These are phyloP conservation scores for Pelargonium fulgidum DNA, from an alignment of 441 rosid genomes.

Conservation along the genomic window DNA sequence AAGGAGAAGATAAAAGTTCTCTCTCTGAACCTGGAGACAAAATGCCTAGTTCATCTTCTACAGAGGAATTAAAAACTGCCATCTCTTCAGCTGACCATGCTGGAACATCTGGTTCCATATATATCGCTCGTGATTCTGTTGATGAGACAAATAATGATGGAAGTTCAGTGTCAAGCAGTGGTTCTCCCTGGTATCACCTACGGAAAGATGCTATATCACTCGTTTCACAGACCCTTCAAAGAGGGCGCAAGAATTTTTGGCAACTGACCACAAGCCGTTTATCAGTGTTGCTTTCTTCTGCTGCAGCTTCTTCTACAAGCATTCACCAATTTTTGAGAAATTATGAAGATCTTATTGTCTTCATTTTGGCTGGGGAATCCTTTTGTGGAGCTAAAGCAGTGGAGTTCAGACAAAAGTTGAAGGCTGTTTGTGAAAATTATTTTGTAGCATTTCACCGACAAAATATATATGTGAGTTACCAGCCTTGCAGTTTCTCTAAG, in stretches of 20 bases:
- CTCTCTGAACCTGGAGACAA: constrained; percentile 33
- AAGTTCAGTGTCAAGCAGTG: constrained; percentile 54
- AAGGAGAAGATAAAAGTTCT: constrained; percentile 29
- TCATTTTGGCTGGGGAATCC: constrained; percentile 94
- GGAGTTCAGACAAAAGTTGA: constrained; percentile 93
- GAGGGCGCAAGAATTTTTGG: constrained; percentile 96
- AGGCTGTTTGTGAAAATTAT: constrained; percentile 80
- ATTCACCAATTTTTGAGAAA: constrained; percentile 90
- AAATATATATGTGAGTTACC: constrained; percentile 65
- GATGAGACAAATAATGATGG: constrained; percentile 47
- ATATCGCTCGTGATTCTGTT: constrained; percentile 29
- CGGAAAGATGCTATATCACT: constrained; percentile 79
- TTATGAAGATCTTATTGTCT: constrained; percentile 78
- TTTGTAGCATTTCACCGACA: constrained; percentile 83
- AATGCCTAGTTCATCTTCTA: constrained; percentile 30
- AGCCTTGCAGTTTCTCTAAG: constrained; percentile 2
- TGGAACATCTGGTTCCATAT: constrained; percentile 27
- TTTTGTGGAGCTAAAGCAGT: constrained; percentile 87
- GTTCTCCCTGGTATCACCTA: constrained; percentile 88
- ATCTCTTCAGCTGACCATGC: constrained; percentile 26
- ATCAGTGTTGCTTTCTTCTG: constrained; percentile 86
- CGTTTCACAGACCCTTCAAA: constrained; percentile 84
- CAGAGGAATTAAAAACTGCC: constrained; percentile 31
- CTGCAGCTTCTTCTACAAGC: constrained; percentile 76
- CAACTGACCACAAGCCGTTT: constrained; percentile 91